A percentile compares a stretch with the other conserved stretches of the same genome.
Evolutionary conservation across 306 rosid genomes (phyloP).

Genomic region (Betula pendula): DNA sequence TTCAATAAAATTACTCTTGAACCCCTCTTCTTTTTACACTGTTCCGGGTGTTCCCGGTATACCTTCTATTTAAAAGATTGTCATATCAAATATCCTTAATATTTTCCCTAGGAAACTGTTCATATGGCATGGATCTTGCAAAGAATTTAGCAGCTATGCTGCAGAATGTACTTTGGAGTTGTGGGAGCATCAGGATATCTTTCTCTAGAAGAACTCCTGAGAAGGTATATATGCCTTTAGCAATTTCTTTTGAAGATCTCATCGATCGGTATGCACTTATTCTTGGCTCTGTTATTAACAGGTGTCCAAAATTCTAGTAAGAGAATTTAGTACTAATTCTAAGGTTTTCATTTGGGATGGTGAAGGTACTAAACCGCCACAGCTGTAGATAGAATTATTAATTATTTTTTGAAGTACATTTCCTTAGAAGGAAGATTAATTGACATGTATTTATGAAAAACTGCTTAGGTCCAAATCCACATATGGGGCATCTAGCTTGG

Average conservation of each 20-base stretch:
- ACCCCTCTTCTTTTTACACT: conserved; percentile 13
- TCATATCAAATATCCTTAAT: not conserved
- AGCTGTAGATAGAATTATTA: conserved; percentile 11
- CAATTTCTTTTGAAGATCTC: conserved; percentile 12
- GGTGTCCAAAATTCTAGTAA: conserved; percentile 60
- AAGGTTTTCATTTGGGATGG: conserved; percentile 90
- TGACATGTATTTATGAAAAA: conserved; percentile 1
- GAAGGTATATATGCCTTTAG: conserved; percentile 48
- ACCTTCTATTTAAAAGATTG: conserved; percentile 20
- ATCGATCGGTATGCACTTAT: conserved; percentile 1
- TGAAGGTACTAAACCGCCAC: conserved; percentile 57
- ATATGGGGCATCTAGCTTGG: conserved; percentile 81
- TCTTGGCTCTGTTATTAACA: conserved; percentile 32
- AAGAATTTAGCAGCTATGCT: conserved; percentile 62
- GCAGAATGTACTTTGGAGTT: conserved; percentile 82
- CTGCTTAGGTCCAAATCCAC: conserved; percentile 72
- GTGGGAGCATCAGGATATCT: conserved; percentile 80
- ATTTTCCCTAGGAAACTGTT: conserved; percentile 59
- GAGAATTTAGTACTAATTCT: conserved; percentile 61
- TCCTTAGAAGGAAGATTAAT: not conserved
- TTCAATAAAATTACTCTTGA: conserved; percentile 4
- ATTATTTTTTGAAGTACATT: conserved; percentile 6
- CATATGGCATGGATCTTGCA: conserved; percentile 65
- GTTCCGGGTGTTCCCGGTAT: not conserved
- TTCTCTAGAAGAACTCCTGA: conserved; percentile 87